Percentiles rank a stretch among this genome's conserved stretches.
These are phyloP conservation scores for Heterobasidion annosum DNA, from an alignment of 1,284 basidiomycete species.

Conservation along the genomic window DNA sequence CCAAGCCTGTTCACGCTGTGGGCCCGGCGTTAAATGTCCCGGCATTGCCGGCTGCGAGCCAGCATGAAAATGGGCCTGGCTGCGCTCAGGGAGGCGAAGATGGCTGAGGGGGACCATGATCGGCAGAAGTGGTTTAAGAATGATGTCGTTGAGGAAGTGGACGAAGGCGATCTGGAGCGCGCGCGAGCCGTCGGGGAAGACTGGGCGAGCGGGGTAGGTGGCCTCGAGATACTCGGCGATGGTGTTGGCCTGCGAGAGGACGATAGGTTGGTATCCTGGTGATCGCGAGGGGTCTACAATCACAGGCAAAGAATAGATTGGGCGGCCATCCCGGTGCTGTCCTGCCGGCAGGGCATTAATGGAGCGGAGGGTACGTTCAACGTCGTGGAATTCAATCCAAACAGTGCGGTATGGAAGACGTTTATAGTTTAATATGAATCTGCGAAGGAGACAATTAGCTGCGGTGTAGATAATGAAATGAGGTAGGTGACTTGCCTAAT, in stretches of 20 bases:
- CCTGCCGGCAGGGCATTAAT: constrained; percentile 52
- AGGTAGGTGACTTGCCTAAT: constrained; percentile 21
- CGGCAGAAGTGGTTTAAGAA: constrained; percentile 55
- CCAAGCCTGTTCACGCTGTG: constrained; percentile 57
- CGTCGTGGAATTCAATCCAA: constrained; percentile 62
- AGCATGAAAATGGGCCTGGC: constrained; percentile 39
- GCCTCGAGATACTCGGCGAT: constrained; percentile 69
- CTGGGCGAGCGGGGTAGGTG: constrained; percentile 55
- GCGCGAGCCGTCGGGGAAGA: constrained; percentile 59
- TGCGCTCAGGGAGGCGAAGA: constrained; percentile 44
- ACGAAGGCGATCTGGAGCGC: constrained; percentile 62
- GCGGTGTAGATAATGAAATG: not conserved
- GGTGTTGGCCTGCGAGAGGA: constrained; percentile 45
- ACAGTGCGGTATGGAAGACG: constrained; percentile 55
- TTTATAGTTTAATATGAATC: constrained; percentile 67
- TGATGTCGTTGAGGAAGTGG: constrained; percentile 57
- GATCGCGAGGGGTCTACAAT: constrained; percentile 37
- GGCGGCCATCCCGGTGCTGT: constrained; percentile 41
- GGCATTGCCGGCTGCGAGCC: constrained; percentile 14
- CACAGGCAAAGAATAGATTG: constrained; percentile 59
- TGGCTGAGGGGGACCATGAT: constrained; percentile 65
- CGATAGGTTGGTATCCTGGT: constrained; percentile 24
- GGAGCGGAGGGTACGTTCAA: constrained; percentile 47
- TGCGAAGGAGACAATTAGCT: constrained; percentile 17
- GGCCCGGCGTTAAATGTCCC: constrained; percentile 24